These are phyloP conservation scores for Zygnema cylindricum DNA, from an alignment of 139 green algal genomes.

Conservation along the genomic window DNA sequence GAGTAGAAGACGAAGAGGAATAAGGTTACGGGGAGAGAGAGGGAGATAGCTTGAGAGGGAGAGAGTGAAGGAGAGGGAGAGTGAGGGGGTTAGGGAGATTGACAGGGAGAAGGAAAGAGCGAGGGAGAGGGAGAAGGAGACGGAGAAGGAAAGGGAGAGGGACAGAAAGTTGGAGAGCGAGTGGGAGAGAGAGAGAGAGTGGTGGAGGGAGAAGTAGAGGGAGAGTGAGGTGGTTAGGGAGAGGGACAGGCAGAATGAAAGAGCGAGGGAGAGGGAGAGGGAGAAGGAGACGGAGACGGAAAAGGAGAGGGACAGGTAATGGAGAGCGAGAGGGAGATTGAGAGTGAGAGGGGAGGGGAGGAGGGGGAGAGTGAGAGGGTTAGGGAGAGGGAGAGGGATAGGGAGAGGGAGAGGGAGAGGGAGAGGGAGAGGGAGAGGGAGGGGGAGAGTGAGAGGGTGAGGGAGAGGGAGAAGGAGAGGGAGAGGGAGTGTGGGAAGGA, in stretches of 20 bases:
- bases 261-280: neutral
- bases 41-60: neutral
- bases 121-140: neutral
- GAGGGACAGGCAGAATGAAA: neutral
- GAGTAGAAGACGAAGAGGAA: constrained; percentile 4
- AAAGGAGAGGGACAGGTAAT: neutral
- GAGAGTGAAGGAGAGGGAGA: neutral
- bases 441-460: neutral
- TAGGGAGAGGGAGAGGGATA: neutral
- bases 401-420: neutral
- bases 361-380: neutral
- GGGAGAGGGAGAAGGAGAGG: neutral
- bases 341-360: neutral
- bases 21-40: neutral
- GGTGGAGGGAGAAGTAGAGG: constrained; percentile 21
- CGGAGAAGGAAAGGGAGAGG: neutral
- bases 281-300: neutral
- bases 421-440: neutral
- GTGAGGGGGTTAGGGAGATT: too few species aligned
- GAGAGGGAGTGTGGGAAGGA: neutral
- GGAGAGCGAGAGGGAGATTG: neutral
- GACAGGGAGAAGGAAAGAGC: neutral
- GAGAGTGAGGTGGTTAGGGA: neutral
- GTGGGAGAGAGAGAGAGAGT: neutral
- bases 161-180: neutral